Evolutionary conservation across 2,329 filamentous ascomycete species (phyloP).

Genomic region (Penicillium sp.): DNA sequence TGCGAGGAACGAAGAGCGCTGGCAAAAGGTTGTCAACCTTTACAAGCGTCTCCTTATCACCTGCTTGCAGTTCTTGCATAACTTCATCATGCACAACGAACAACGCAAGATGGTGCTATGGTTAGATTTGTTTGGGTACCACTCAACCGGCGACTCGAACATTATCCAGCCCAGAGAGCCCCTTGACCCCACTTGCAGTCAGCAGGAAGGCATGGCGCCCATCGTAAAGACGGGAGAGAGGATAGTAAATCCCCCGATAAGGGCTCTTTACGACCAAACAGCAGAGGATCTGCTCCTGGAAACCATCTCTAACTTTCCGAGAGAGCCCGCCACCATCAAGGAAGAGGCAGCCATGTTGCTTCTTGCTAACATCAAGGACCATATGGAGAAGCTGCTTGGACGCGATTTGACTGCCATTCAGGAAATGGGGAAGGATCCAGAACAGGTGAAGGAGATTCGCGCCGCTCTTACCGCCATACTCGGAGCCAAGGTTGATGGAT

Average conservation of each 20-base stretch:
- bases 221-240: slow-evolving; percentile 37
- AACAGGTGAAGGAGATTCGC: slow-evolving; percentile 39
- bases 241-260: slow-evolving; percentile 35
- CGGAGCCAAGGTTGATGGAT: slow-evolving; percentile 39
- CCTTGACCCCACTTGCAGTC: slow-evolving; percentile 31
- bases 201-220: slow-evolving; percentile 34
- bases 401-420: slow-evolving; percentile 38
- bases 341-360: slow-evolving; percentile 42
- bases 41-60: slow-evolving; percentile 61
- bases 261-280: slow-evolving; percentile 37
- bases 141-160: slow-evolving; percentile 40
- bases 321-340: slow-evolving; percentile 38
- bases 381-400: slow-evolving; percentile 41
- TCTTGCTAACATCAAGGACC: slow-evolving; percentile 42
- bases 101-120: slow-evolving; percentile 57
- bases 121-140: slow-evolving; percentile 56
- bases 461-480: slow-evolving; percentile 38
- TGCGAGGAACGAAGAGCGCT: slow-evolving; percentile 54
- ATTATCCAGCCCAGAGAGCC: slow-evolving; percentile 39
- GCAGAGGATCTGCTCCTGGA: slow-evolving; percentile 38
- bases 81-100: slow-evolving; percentile 58
- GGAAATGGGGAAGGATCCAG: slow-evolving; percentile 40
- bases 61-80: slow-evolving; percentile 58
- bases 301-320: slow-evolving; percentile 38
- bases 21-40: slow-evolving; percentile 57